phyloP scores from a whole-genome alignment of 1,139 yeast genomes.

The Geotrichum candidum region DNA sequence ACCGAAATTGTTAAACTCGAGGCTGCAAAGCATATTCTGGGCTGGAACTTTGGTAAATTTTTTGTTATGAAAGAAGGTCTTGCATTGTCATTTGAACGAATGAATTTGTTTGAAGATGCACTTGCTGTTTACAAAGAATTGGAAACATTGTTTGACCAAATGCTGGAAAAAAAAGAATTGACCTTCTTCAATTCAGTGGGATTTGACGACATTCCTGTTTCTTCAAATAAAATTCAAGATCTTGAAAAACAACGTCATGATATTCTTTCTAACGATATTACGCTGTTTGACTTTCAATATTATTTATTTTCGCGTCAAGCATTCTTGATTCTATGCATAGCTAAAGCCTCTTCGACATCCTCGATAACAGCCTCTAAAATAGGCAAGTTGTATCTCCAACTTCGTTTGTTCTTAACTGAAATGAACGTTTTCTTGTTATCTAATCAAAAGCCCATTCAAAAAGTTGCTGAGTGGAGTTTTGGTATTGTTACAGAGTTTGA shows the following conservation, averaged over 20 bases:
- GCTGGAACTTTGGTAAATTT: slow-evolving; percentile 42
- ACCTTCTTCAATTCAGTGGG: slow-evolving; percentile 31
- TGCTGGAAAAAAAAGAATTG: slow-evolving; percentile 23
- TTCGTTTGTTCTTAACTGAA: slow-evolving; percentile 40
- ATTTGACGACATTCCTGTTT: slow-evolving; percentile 24
- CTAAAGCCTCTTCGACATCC: slow-evolving; percentile 34
- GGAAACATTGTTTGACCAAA: slow-evolving; percentile 28
- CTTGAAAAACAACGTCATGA: slow-evolving; percentile 29
- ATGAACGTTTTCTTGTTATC: slow-evolving; percentile 31
- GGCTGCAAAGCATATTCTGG: slow-evolving; percentile 33
- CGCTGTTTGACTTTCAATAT: slow-evolving; percentile 39
- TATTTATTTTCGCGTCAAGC: slow-evolving; percentile 41
- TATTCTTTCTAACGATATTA: slow-evolving; percentile 36
- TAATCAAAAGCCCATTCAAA: slow-evolving; percentile 24
- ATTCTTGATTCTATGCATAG: slow-evolving; percentile 32
- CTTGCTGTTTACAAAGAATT: slow-evolving; percentile 43
- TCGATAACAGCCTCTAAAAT: slow-evolving; percentile 36
- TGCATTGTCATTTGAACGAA: slow-evolving; percentile 43
- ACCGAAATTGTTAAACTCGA: slow-evolving; percentile 36
- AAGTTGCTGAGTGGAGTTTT: slow-evolving; percentile 35
- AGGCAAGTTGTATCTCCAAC: slow-evolving; percentile 32
- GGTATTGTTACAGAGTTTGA: slow-evolving; percentile 33
- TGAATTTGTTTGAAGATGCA: slow-evolving; percentile 56
- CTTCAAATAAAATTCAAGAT: slow-evolving; percentile 18
- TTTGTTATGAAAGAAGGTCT: slow-evolving; percentile 44